Base-by-base conservation (phyloP, 768 basidiomycete species). In the Daedaleopsis sinensis region DNA sequence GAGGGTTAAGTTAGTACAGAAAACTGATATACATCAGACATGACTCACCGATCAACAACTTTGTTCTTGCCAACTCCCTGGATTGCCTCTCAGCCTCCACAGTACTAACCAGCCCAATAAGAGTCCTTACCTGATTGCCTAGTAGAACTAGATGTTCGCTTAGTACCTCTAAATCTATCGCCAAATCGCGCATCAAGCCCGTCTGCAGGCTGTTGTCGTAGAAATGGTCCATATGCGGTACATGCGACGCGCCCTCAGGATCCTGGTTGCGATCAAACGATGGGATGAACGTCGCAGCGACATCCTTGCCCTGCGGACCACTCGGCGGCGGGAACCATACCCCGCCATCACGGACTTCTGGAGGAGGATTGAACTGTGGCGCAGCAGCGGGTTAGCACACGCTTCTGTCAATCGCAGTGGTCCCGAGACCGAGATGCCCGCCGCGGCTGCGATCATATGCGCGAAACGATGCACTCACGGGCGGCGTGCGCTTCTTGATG, bases 11-110 rank as follows among this genome's bases (percentile, higher is more conserved):
- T 15, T 11, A 7, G 39, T 36, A 16, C 1, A 38, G 10, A 8
- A 38, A 11, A 8, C 35, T 23, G 44, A 13, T 27, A 35, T 6
- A 38, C 37, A 8, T 7, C n/a, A 27, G 8, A 18, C n/a, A 16
- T 3, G 38, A 70, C 79, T 64, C 46, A 83, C 82, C 85, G 73
- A 70, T 89, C 87, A 23, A 89, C 77, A 47, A 89, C 80, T 72
- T 87, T 88, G 69, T 89, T 89, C 78, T 88, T 89, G 16, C 87
- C 87, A 13, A 89, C 87, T 39, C 87, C 87, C 81, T 85, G 57
- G 11, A 39, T 43, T 27, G 24, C 51, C 27, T 27, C 16, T 19
- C 18, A 36, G 27, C 24, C 39, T 44, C 21, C 12, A 24, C 47
- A 39, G 6, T 3, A 37, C 6, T 32, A 37, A 32, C 10, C 21